Evolutionary conservation across 306 rosid species (phyloP).

Genomic region (Sindora glabra): DNA sequence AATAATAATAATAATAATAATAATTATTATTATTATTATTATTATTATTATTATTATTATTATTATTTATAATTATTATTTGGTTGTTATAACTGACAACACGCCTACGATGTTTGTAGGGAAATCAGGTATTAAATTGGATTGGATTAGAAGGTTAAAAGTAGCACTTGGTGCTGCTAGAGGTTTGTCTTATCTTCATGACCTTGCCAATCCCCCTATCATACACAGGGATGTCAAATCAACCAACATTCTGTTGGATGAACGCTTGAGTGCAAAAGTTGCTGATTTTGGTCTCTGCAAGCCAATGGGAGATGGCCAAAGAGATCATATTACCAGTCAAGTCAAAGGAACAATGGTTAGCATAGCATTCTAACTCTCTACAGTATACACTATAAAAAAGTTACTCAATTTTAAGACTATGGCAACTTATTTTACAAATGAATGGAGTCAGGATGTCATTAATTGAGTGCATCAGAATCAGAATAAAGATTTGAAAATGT

Average conservation of each 20-base stretch:
- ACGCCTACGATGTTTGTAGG: conserved; percentile 24
- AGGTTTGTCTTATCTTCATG: conserved; percentile 77
- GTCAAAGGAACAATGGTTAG: conserved; percentile 83
- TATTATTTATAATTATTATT: too few species aligned
- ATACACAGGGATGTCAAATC: conserved; percentile 88
- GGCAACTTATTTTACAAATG: too few species aligned
- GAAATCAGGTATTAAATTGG: conserved; percentile 50
- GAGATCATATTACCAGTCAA: conserved; percentile 56
- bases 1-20: too few species aligned
- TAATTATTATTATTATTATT: too few species aligned
- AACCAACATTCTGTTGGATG: conserved; percentile 63
- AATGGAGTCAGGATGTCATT: too few species aligned
- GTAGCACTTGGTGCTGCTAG: conserved; percentile 66
- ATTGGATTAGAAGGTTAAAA: conserved; percentile 60
- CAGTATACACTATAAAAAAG: neutral
- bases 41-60: too few species aligned
- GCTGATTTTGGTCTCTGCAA: conserved; percentile 85
- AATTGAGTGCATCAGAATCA: neutral
- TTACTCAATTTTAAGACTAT: too few species aligned
- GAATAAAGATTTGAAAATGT: neutral
- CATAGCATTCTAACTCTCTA: neutral
- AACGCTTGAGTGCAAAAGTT: conserved; percentile 56
- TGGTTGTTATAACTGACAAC: neutral
- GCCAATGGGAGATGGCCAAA: conserved; percentile 42
- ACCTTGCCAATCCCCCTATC: conserved; percentile 65